Base-by-base conservation (phyloP, 805 yeast species). In the Cyberlindnera meyerae region DNA sequence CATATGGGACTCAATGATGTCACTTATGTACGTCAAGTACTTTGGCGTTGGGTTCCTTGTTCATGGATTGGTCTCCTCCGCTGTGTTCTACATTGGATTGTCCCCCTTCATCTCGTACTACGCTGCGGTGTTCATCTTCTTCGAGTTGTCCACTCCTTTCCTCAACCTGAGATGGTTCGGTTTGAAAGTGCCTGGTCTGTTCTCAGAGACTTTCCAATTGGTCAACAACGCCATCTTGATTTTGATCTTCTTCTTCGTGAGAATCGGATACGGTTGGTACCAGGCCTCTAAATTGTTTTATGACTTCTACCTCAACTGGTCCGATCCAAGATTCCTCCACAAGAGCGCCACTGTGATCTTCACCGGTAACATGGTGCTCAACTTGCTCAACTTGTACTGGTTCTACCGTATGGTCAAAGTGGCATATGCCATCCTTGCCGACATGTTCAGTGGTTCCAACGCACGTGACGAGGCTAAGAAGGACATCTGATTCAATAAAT, bases 131-230 rank as follows among this genome's bases (percentile, higher is more conserved):
- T 87, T 87, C 56, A 70, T 87, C 51, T 51, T 82, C 40, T 87
- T 82, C 61, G 96, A 87, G 62, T 66, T 80, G 34, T 80, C 90
- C 27, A 83, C 95, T 3, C 95, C 95, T 5, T 87, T 87, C 60
- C 83, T 87, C 41, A 88, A 87, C 60, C 53, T 82, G 46, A 79
- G 88, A 61, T 87, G 95, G 94, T 83, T 80, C 58, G 80, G 84
- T 14, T 64, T 82, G 14, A 76, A 79, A 44, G 67, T 85, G 18
- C 90, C 94, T 3, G 70, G 70, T 0, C 56, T 73, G n/a, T 63
- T 84, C 48, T 70, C 77, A 31, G 69, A 66, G 8, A 61, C 40
- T n/a, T 43, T 72, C 24, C 68, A 75, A 33, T 37, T 73, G 28
- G 49, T 79, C 47, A 87, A 87, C 59, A 95, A 95, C 5, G 51